Conservation (phyloP, 345 rosid genomes). For the Brassica nigra region DNA sequence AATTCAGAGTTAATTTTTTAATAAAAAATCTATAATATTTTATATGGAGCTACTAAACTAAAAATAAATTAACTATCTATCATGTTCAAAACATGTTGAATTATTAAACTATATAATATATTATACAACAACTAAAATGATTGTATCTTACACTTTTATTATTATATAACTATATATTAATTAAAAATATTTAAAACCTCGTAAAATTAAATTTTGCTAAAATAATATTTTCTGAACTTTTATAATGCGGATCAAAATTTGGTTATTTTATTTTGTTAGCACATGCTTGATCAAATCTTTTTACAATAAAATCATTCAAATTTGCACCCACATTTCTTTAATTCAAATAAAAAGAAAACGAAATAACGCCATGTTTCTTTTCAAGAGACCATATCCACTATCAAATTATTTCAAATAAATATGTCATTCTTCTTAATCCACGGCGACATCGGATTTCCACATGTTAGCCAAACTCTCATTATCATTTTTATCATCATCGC, state of each 20-base stretch:
- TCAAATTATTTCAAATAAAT: neutral
- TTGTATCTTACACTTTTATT: neutral
- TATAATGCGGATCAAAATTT: neutral
- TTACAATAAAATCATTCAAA: neutral
- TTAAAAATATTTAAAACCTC: too few relatives aligned
- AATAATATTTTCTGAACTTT: too few relatives aligned
- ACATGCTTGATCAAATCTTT: neutral
- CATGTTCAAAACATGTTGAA: too few relatives aligned
- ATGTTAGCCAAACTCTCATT: neutral
- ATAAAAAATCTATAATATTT: too few relatives aligned
- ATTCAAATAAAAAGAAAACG: neutral
- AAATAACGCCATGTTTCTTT: neutral
- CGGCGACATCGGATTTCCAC: neutral
- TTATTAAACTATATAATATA: too few relatives aligned
- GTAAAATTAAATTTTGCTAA: too few relatives aligned
- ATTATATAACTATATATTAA: too few relatives aligned
- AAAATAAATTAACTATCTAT: too few relatives aligned
- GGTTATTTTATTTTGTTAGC: neutral
- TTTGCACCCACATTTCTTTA: neutral
- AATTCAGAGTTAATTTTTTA: too few relatives aligned
- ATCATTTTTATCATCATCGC: neutral
- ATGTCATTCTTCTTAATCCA: neutral
- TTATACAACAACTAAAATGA: too few relatives aligned
- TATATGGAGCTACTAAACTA: too few relatives aligned
- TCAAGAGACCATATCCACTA: neutral